Evolutionary conservation across 2,329 filamentous ascomycete genomes (phyloP).

Genomic region (Mariannaea elegans): DNA sequence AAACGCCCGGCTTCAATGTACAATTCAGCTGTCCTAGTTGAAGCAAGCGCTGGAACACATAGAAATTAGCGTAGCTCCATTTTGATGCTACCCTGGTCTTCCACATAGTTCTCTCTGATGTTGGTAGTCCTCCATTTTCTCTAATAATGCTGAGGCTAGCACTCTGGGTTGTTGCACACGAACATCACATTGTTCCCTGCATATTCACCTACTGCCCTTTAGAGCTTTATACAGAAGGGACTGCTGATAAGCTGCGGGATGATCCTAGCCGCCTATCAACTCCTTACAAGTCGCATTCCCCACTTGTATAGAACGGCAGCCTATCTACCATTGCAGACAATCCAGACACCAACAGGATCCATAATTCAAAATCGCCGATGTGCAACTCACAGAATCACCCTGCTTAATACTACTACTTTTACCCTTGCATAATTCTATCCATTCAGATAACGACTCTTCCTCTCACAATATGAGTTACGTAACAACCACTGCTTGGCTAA

Average conservation of each 20-base stretch:
- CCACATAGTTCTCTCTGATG: background rate
- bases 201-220: constrained; percentile 7
- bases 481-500: constrained; percentile 9
- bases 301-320: too few relatives aligned
- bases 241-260: background rate
- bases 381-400: too few relatives aligned
- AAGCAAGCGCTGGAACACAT: too few relatives aligned
- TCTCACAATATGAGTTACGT: background rate
- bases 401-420: too few relatives aligned
- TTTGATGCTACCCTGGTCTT: background rate
- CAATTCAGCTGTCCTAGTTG: too few relatives aligned
- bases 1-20: background rate
- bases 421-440: too few relatives aligned
- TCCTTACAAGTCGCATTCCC: too few relatives aligned
- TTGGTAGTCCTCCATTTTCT: constrained; percentile 3
- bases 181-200: constrained; percentile 8
- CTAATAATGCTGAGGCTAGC: constrained; percentile 17
- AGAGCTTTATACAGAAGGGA: constrained; percentile 3
- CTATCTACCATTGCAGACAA: too few relatives aligned
- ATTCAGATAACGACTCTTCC: background rate
- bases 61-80: constrained; percentile 4
- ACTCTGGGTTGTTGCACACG: too few relatives aligned
- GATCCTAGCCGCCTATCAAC: background rate
- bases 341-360: too few relatives aligned
- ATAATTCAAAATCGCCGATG: too few relatives aligned